Evolutionary conservation across 2,329 filamentous ascomycete genomes (phyloP).

Genomic region (Volutella citrinella): DNA sequence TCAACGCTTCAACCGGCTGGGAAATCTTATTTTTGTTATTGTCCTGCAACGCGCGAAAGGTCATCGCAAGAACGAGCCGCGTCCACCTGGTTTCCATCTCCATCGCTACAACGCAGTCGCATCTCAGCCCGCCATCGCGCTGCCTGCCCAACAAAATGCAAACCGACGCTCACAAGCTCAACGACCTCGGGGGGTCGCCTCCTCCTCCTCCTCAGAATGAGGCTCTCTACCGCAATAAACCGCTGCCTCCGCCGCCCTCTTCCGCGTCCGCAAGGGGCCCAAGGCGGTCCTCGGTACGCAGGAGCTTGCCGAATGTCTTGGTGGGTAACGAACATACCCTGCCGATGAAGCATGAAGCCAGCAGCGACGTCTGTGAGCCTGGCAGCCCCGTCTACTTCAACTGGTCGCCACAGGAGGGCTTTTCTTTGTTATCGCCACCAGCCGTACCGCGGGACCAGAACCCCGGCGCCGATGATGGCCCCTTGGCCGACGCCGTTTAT

Average conservation of each 20-base stretch:
- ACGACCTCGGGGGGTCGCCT: constrained; percentile 16
- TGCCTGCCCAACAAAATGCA: no score
- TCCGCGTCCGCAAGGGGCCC: no score
- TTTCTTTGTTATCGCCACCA: not conserved
- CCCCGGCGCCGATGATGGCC: not conserved
- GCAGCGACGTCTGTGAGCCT: no score
- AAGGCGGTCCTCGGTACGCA: constrained; percentile 16
- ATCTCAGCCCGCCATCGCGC: no score
- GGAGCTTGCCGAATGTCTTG: constrained; percentile 21
- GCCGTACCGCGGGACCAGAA: not conserved
- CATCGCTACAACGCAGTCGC: no score
- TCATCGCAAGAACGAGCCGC: no score
- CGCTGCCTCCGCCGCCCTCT: constrained; percentile 16
- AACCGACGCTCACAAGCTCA: constrained; percentile 12
- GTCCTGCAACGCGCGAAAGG: no score
- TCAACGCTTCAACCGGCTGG: no score
- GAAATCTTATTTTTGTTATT: no score
- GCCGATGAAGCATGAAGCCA: no score
- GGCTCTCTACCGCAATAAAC: constrained; percentile 18
- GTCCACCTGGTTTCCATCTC: no score
- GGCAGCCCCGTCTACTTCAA: not conserved
- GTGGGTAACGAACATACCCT: no score
- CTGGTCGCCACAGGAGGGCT: not conserved
- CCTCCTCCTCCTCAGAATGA: constrained; percentile 22
- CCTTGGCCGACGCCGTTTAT: not conserved